Evolutionary conservation across 176 grass and related monocot genomes (phyloP).

Genomic region (Sorghum bicolor): Sorghum_bicolor_NCBIv3 NC_012877.2:2430001-2430500

Average conservation of each 20-base stretch:
- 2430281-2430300: slow-evolving; percentile 80
- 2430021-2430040: slow-evolving; percentile 1
- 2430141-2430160: slow-evolving; percentile 67
- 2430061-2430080: slow-evolving; percentile 28
- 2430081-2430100: slow-evolving; percentile 56
- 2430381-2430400: slow-evolving; percentile 42
- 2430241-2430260: slow-evolving; percentile 66
- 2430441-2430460: background rate
- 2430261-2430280: slow-evolving; percentile 88
- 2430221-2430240: slow-evolving; percentile 83
- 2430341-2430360: slow-evolving; percentile 69
- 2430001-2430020: slow-evolving; percentile 21
- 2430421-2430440: background rate
- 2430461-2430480: slow-evolving; percentile 17
- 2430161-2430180: slow-evolving; percentile 64
- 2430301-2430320: slow-evolving; percentile 68
- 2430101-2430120: slow-evolving; percentile 71
- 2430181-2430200: slow-evolving; percentile 52
- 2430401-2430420: background rate
- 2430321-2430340: slow-evolving; percentile 84
- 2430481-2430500: slow-evolving; percentile 47
- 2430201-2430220: slow-evolving; percentile 58
- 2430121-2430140: slow-evolving; percentile 51
- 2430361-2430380: slow-evolving; percentile 81
- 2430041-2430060: background rate